Evolutionary conservation across 1,284 basidiomycete genomes (phyloP).

Genomic region (Phaffia rhodozyma): DNA sequence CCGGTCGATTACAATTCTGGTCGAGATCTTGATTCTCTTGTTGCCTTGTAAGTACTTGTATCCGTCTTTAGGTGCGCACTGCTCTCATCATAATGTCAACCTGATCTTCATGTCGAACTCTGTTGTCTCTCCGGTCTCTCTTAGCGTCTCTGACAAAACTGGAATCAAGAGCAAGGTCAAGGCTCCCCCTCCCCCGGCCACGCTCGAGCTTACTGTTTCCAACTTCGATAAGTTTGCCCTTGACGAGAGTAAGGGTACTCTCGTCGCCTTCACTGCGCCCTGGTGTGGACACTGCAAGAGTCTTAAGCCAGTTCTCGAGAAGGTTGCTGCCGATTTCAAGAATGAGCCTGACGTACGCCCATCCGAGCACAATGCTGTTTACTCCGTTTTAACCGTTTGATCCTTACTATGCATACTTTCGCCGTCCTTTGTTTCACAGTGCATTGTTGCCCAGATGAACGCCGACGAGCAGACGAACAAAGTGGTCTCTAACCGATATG

Average conservation of each 20-base stretch:
- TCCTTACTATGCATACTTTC: not conserved
- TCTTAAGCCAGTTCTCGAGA: constrained; percentile 76
- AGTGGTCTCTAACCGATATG: constrained; percentile 60
- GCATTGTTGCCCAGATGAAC: constrained; percentile 79
- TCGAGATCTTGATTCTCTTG: constrained; percentile 68
- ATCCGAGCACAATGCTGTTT: not conserved
- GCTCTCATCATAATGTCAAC: not conserved
- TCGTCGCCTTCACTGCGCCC: constrained; percentile 82
- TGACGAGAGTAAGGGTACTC: constrained; percentile 62
- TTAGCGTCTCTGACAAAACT: constrained; percentile 58
- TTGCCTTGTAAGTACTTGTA: constrained; percentile 49
- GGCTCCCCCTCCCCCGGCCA: constrained; percentile 64
- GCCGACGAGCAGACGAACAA: constrained; percentile 73
- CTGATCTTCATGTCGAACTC: not conserved
- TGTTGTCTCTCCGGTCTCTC: not conserved
- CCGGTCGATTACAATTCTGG: constrained; percentile 61
- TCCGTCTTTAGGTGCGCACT: not conserved
- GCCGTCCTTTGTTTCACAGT: constrained; percentile 29
- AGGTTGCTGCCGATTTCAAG: constrained; percentile 68
- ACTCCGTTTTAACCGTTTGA: not conserved
- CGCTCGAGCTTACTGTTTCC: constrained; percentile 52
- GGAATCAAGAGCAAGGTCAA: constrained; percentile 76
- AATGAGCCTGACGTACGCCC: constrained; percentile 55
- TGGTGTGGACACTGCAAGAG: constrained; percentile 53
- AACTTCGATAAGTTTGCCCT: constrained; percentile 66